Percentiles rank a stretch among this genome's conserved stretches.
These are phyloP conservation scores for Plantago ovata DNA, from an alignment of 257 asterid genomes.

Conservation along the genomic window DNA sequence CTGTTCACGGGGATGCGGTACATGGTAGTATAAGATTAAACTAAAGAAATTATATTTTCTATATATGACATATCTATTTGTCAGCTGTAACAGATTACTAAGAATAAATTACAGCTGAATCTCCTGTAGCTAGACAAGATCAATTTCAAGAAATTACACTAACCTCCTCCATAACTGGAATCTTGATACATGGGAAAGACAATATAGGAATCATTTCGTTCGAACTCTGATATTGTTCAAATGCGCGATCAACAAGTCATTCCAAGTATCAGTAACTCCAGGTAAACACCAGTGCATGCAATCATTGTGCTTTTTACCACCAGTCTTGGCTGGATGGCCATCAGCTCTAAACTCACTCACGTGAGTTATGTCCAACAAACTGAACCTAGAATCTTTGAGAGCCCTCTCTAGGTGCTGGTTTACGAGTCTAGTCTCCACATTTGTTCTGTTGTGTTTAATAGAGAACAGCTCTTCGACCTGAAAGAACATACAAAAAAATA, in stretches of 20 bases:
- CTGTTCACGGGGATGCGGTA: no score
- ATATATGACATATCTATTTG: no score
- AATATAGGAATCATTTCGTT: not conserved
- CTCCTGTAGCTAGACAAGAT: no score
- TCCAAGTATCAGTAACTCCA: constrained; percentile 90
- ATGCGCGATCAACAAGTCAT: constrained; percentile 66
- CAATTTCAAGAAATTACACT: no score
- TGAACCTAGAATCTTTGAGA: constrained; percentile 53
- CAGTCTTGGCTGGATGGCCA: constrained; percentile 65
- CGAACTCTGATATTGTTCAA: constrained; percentile 30
- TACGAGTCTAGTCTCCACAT: constrained; percentile 83
- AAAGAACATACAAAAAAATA: not conserved
- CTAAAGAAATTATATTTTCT: no score
- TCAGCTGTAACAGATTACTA: no score
- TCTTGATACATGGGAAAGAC: no score
- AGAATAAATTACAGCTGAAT: no score
- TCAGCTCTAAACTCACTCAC: constrained; percentile 53
- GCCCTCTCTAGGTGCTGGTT: constrained; percentile 61
- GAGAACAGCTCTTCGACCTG: constrained; percentile 84
- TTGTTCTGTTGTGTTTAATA: constrained; percentile 58
- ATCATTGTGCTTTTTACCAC: constrained; percentile 56
- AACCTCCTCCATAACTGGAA: no score
- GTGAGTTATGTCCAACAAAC: constrained; percentile 53
- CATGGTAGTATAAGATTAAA: no score
- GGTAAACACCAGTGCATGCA: constrained; percentile 99